Base-by-base conservation (phyloP, 1,139 yeast genomes). In the Geotrichum phurueaensis region DNA sequence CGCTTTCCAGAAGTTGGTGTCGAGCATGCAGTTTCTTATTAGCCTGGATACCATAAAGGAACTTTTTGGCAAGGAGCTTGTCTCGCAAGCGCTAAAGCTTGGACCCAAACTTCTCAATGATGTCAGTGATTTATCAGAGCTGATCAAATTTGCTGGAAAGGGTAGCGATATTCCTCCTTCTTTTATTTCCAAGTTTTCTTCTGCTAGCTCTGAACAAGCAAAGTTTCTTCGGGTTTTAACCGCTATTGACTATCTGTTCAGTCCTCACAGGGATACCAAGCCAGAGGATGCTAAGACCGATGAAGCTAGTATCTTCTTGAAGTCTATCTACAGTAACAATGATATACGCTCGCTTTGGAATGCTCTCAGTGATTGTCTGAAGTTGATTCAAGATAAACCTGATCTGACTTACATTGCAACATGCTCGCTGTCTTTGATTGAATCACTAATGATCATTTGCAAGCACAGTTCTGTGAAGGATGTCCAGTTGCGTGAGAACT, bases 401-500 rank as follows among this genome's bases (percentile, higher is more conserved):
- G 76, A 75, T 33, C 77, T 90, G 68, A 76, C 83, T 13, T 86
- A 86, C 64, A 83, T 90, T 56, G 94, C 96, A 0, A 88, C 96
- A 0, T 87, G 91, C 0, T 75, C 92, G 49, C 77, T 94, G 36
- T 98, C 98, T 0, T 74, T 90, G 64, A 91, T 94, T 66, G 99
- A 94, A 72, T 86, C 97, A 0, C 77, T 94, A 64, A 90, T 94
- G 97, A 97, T 92, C 60, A 95, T 94, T 49, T 91, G 97, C 75
- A 92, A 91, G 70, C 96, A 90, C 70, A 85, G 92, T 67, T 84
- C 86, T 66, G 86, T 86, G 4, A 82, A 83, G 63, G 90, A 87
- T 56, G 70, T 69, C 18, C 69, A 68, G 49, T 62, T 66, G 25
- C 64, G 71, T 15, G 73, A 70, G 51, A 64, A 80, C 79, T 53